Percentiles rank a stretch among this genome's conserved stretches.
Conservation (phyloP, 1,139 yeast species). For the Zygosaccharomyces pseudobailii region DNA sequence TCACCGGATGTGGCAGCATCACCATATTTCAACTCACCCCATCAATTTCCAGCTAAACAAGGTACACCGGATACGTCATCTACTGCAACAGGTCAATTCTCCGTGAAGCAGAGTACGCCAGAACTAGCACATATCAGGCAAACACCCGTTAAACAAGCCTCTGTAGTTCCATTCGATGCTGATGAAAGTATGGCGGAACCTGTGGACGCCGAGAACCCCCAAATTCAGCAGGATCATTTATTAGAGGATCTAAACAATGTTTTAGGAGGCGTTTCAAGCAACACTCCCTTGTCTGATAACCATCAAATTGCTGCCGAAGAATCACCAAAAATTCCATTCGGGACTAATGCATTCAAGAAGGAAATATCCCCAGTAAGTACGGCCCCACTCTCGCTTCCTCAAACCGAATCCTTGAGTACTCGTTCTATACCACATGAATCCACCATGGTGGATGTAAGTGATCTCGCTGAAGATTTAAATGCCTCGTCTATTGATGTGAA, state of each 20-base stretch:
- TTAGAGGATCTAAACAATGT: constrained; percentile 28
- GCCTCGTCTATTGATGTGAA: constrained; percentile 3
- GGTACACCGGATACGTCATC: neutral
- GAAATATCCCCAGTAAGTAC: neutral
- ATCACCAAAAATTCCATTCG: neutral
- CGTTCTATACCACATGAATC: neutral
- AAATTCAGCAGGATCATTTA: constrained; percentile 13
- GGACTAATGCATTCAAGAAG: neutral
- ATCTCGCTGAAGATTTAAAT: neutral
- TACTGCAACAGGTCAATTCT: neutral
- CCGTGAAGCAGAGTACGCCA: neutral
- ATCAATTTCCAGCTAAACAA: neutral
- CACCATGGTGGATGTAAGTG: constrained; percentile 3
- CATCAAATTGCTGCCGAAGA: neutral
- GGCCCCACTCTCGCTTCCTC: constrained; percentile 1
- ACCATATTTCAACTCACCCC: neutral
- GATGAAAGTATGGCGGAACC: neutral
- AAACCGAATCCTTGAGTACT: neutral
- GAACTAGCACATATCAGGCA: neutral
- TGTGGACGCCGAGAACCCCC: neutral
- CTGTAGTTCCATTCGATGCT: neutral
- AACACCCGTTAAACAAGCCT: neutral
- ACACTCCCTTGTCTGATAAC: neutral
- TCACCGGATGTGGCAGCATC: neutral
- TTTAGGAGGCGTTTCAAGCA: constrained; percentile 5